A percentile compares a stretch with the other conserved stretches of the same genome.
phyloP scores from a whole-genome alignment of 768 basidiomycete species.

The Rhizopogon sp. region DNA sequence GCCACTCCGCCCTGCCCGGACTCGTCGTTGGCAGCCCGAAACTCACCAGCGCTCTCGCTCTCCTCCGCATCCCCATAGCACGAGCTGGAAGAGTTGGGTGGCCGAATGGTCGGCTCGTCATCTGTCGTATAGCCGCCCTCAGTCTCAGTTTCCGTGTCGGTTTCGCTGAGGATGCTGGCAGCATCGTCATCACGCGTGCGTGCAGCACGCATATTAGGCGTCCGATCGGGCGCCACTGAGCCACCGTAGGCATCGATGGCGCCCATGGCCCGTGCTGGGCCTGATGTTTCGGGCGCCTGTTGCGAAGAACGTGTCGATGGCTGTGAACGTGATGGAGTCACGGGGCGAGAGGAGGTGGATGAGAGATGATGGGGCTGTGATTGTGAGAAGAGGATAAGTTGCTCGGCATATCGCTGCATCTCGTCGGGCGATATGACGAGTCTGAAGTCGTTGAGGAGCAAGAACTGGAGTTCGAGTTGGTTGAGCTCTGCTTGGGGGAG shows the following conservation, averaged over 20 bases:
- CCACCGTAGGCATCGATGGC: constrained; percentile 51
- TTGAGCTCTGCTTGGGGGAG: constrained; percentile 90
- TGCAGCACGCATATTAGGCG: constrained; percentile 20
- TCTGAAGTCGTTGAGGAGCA: constrained; percentile 92
- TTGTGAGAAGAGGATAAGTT: constrained; percentile 70
- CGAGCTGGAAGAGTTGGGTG: constrained; percentile 35
- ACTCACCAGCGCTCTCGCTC: constrained; percentile 24
- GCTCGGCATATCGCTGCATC: constrained; percentile 93
- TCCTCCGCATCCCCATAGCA: constrained; percentile 35
- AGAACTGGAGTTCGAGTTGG: constrained; percentile 94
- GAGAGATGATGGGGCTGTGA: constrained; percentile 22
- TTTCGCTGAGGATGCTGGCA: constrained; percentile 32
- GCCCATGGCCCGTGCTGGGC: constrained; percentile 46
- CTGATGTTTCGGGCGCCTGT: constrained; percentile 15
- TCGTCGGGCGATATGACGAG: constrained; percentile 84
- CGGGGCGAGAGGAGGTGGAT: constrained; percentile 16
- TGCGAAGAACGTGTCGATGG: constrained; percentile 15
- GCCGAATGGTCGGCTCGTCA: constrained; percentile 79
- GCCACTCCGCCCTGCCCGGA: neutral
- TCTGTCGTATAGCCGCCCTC: constrained; percentile 63
- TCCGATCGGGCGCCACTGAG: constrained; percentile 28
- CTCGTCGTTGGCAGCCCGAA: constrained; percentile 13
- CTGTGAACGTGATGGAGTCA: constrained; percentile 12
- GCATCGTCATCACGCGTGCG: constrained; percentile 24
- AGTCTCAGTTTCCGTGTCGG: constrained; percentile 44